A percentile compares a stretch with the other conserved stretches of the same genome.
phyloP scores from a whole-genome alignment of 306 rosid species.

The Luffa aegyptiaca region DNA sequence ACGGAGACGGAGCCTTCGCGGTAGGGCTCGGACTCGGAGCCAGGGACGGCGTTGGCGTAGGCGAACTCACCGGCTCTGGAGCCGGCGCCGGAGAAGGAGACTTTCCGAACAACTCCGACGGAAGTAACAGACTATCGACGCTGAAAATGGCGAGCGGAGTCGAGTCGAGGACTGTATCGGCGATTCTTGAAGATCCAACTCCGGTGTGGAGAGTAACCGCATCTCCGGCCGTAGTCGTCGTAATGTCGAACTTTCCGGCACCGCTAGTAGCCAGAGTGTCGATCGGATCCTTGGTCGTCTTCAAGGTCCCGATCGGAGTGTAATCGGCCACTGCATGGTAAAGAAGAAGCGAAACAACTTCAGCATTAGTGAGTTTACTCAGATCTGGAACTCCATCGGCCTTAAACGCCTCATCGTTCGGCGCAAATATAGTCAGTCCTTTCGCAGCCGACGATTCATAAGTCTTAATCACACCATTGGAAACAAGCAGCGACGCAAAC shows the following conservation, averaged over 20 bases:
- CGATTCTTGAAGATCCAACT: slow-evolving; percentile 55
- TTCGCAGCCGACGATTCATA: slow-evolving; percentile 42
- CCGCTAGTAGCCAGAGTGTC: slow-evolving; percentile 59
- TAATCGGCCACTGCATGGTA: slow-evolving; percentile 58
- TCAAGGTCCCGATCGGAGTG: slow-evolving; percentile 61
- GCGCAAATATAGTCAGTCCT: slow-evolving; percentile 80
- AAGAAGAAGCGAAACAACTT: slow-evolving; percentile 52
- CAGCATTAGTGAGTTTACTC: slow-evolving; percentile 73
- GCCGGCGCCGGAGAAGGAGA: slow-evolving; percentile 83
- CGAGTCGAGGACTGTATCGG: slow-evolving; percentile 62
- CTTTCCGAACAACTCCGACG: slow-evolving; percentile 46
- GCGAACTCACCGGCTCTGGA: slow-evolving; percentile 30
- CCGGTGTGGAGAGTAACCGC: slow-evolving; percentile 76
- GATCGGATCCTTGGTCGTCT: slow-evolving; percentile 44
- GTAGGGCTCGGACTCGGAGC: slow-evolving; percentile 36
- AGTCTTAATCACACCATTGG: slow-evolving; percentile 65
- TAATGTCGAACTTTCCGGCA: slow-evolving; percentile 61
- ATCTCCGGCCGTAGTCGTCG: slow-evolving; percentile 49
- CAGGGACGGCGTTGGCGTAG: slow-evolving; percentile 34
- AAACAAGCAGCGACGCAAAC: slow-evolving; percentile 37
- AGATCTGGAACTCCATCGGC: slow-evolving; percentile 68
- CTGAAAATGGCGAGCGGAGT: slow-evolving; percentile 58
- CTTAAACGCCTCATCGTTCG: slow-evolving; percentile 80
- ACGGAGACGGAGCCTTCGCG: slow-evolving; percentile 46
- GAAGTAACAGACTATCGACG: slow-evolving; percentile 66